These are phyloP conservation scores for Alternaria tenuissima DNA, from an alignment of 2,329 filamentous ascomycete species.

Conservation along the genomic window DNA sequence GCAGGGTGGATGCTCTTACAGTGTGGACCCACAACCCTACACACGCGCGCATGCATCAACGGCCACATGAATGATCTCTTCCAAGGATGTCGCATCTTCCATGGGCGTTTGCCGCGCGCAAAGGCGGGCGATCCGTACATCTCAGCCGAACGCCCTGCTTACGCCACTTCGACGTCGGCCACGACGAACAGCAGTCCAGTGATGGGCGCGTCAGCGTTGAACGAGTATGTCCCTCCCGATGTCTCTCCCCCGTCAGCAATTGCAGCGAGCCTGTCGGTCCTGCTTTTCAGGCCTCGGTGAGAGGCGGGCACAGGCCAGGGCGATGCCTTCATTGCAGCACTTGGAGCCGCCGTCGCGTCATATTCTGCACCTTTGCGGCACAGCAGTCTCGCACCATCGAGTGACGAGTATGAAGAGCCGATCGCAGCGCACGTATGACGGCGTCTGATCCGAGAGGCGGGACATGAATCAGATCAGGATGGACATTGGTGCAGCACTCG, in stretches of 20 bases:
- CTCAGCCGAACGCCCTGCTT: slow-evolving; percentile 1
- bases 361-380: slow-evolving; percentile 2
- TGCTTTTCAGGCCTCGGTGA: not conserved
- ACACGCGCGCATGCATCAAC: slow-evolving; percentile 4
- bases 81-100: not conserved
- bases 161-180: not conserved
- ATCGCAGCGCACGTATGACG: not conserved
- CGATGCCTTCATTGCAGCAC: too few relatives aligned
- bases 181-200: not conserved
- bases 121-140: not conserved
- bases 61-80: not conserved
- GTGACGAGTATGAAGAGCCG: not conserved
- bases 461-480: not conserved
- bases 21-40: not conserved
- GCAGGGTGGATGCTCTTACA: not conserved
- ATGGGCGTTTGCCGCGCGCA: slow-evolving; percentile 3
- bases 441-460: not conserved
- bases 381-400: not conserved
- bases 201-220: not conserved
- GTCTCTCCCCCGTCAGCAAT: not conserved
- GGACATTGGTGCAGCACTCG: not conserved
- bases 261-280: not conserved
- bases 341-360: not conserved
- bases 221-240: not conserved
- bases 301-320: not conserved